Conservation (phyloP, 208 protist genomes). For the Lotmaria passim region DNA sequence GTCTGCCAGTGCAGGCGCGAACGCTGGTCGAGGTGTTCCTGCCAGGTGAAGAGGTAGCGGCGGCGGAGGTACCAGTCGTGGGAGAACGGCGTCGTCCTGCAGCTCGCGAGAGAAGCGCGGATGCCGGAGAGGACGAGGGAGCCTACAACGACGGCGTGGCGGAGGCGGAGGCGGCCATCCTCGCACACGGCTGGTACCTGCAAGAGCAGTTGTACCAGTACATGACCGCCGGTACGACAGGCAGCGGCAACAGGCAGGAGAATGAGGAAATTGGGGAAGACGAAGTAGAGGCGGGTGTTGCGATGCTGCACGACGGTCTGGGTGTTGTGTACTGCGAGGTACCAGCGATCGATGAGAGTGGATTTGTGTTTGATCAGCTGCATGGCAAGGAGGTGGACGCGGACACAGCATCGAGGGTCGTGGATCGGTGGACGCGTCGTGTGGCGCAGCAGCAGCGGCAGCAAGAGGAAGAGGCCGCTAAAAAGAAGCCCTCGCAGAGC, state of each 20-base stretch:
- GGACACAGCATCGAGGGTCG: slow-evolving; percentile 49
- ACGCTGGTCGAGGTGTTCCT: slow-evolving; percentile 73
- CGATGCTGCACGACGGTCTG: slow-evolving; percentile 35
- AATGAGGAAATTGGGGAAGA: slow-evolving; percentile 5
- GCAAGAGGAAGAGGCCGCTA: background rate
- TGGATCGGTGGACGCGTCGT: slow-evolving; percentile 61
- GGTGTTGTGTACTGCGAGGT: slow-evolving; percentile 77
- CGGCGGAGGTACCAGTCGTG: background rate
- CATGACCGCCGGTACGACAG: background rate
- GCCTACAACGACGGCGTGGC: slow-evolving; percentile 11
- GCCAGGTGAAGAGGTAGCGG: slow-evolving; percentile 30
- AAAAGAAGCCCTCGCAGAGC: background rate
- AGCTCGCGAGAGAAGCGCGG: background rate
- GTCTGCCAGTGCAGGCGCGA: slow-evolving; percentile 51
- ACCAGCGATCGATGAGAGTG: slow-evolving; percentile 52
- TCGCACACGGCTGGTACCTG: slow-evolving; percentile 37
- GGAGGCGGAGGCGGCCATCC: slow-evolving; percentile 24
- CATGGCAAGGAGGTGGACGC: slow-evolving; percentile 49
- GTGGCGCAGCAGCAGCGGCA: slow-evolving; percentile 14
- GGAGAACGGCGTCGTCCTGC: too few species aligned
- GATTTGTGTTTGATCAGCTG: slow-evolving; percentile 65
- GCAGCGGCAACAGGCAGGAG: background rate
- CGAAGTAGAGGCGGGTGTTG: slow-evolving; percentile 10
- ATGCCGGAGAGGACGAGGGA: slow-evolving; percentile 7
- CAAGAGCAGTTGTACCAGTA: slow-evolving; percentile 37